These are phyloP conservation scores for Schwanniomyces polymorphus DNA, from an alignment of 805 yeast species.

Conservation along the genomic window DNA sequence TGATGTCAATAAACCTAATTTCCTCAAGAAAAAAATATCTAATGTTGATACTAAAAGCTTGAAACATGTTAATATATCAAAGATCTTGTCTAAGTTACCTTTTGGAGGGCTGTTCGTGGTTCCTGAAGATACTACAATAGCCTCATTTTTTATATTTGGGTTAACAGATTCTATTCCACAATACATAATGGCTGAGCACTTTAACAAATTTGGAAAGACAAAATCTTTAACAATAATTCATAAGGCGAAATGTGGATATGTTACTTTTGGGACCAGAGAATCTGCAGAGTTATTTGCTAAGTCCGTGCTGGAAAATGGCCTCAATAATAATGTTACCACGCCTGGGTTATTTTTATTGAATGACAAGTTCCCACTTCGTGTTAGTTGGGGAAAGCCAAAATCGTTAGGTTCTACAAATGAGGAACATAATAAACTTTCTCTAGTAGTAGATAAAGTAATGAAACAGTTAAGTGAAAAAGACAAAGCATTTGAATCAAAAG, in stretches of 20 bases:
- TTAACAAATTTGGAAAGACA: constrained; percentile 45
- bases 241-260: constrained; percentile 62
- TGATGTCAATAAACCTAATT: neutral
- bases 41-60: constrained; percentile 5
- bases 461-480: constrained; percentile 50
- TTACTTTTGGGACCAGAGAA: constrained; percentile 49
- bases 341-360: constrained; percentile 35
- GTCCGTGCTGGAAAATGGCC: constrained; percentile 19
- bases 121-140: constrained; percentile 43
- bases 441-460: constrained; percentile 53
- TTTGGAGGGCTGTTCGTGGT: constrained; percentile 54
- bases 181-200: constrained; percentile 53
- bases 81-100: constrained; percentile 62
- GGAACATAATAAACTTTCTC: constrained; percentile 49
- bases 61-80: constrained; percentile 47
- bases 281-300: constrained; percentile 49
- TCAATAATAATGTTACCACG: constrained; percentile 22
- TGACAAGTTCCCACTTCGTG: constrained; percentile 45
- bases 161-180: constrained; percentile 67
- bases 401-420: constrained; percentile 40
- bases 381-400: constrained; percentile 54
- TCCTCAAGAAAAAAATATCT: neutral
- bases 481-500: constrained; percentile 3
- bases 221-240: constrained; percentile 53
- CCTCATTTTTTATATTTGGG: constrained; percentile 75